Evolutionary conservation across 768 basidiomycete species (phyloP), one percentile per base, ranked within the genome.

Genomic region (Phanerochaete carnosa): DNA sequence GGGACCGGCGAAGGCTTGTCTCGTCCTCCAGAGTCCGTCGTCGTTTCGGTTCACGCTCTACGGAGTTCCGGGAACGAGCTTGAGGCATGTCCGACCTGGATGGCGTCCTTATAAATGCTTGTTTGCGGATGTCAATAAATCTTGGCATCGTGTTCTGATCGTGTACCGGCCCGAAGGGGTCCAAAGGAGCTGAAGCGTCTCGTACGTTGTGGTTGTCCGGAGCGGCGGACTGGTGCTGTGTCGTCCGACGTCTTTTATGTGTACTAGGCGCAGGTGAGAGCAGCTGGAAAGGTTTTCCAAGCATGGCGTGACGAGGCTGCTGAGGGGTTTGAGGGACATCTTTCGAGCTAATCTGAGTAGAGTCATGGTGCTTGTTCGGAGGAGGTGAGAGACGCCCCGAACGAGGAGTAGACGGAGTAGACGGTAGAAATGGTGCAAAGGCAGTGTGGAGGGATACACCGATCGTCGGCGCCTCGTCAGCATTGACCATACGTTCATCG

Each of bases 261-360:
- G 56, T 46, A 26, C 56, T 57, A 1, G 56, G 28, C 3, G 45
- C 46, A 5, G 56, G 56, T 4, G 56, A 57, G n/a, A n/a, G 56
- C 25, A 57, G 28, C 29, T 57, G 56, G 45, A 57, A 49, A 9
- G 56, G 56, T 13, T 43, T 46, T 3, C 43, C n/a, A 22, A 57
- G 13, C 45, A 47, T 15, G 8, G 33, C 32, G 53, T 43, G 19
- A 25, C 30, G 32, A 28, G 13, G 3, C 9, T 12, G 39, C 16
- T 26, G 22, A 12, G 45, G 37, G 12, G 26, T 43, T 23, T 28
- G 26, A 26, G n/a, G 37, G 55, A 9, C 47, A 22, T 32, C 22
- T 11, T 33, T 29, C n/a, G 13, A 3, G 1, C 9, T 4, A 22
- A 12, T 33, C 5, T 25, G 22, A 19, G 6, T 9, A 49, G 9